phyloP scores from a whole-genome alignment of 345 rosid species.

The Eucalyptus sp. region DNA sequence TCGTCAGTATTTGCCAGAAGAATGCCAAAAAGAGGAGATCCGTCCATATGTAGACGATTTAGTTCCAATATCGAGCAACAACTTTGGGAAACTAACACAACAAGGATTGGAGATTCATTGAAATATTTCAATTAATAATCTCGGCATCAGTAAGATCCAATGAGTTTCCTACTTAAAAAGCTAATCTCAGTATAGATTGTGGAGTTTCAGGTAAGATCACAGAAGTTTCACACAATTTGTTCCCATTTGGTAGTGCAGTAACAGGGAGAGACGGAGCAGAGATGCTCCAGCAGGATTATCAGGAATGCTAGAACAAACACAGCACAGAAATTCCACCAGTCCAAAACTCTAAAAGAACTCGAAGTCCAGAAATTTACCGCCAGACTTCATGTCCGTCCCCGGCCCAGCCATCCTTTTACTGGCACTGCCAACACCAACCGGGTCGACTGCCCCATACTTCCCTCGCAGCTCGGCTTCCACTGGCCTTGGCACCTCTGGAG shows the following conservation, averaged over 20 bases:
- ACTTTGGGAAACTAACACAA: neutral
- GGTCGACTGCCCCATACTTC: conserved; percentile 48
- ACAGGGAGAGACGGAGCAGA: neutral
- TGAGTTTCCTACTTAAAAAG: neutral
- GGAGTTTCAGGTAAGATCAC: neutral
- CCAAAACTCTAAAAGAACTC: conserved; percentile 63
- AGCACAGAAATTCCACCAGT: conserved; percentile 1
- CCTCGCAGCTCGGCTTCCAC: conserved; percentile 59
- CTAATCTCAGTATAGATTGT: neutral
- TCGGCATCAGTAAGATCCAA: neutral
- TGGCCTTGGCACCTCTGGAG: conserved; percentile 90
- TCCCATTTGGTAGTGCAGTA: neutral
- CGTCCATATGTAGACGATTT: neutral
- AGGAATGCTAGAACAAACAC: neutral
- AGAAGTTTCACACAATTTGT: neutral
- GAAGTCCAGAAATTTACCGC: conserved; percentile 90
- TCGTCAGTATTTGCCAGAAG: neutral
- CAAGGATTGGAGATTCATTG: neutral
- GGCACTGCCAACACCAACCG: conserved; percentile 56
- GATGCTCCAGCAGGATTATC: neutral
- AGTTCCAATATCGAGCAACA: neutral
- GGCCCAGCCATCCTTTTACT: conserved; percentile 44
- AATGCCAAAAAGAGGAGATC: neutral
- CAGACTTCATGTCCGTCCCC: conserved; percentile 60
- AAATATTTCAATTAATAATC: neutral